A percentile compares a stretch with the other conserved stretches of the same genome.
Conservation (phyloP, 768 basidiomycete genomes). For the Kwoniella sp. region DNA sequence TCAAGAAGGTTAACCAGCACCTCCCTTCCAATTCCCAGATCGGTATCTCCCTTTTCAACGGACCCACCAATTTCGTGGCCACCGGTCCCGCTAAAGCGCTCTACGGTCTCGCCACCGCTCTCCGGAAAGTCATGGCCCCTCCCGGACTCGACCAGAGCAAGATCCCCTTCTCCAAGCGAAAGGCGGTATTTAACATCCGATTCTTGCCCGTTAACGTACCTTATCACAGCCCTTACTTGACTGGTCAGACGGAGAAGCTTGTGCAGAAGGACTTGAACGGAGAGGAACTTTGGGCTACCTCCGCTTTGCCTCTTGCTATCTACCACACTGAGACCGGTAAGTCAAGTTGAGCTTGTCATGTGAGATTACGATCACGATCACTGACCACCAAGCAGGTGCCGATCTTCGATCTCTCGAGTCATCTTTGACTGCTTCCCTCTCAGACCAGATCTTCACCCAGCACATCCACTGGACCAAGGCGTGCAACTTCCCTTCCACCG, state of each 20-base stretch:
- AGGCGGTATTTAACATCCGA: slow-evolving; percentile 85
- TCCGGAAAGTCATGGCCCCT: slow-evolving; percentile 87
- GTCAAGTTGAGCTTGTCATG: slow-evolving; percentile 46
- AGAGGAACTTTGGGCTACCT: slow-evolving; percentile 71
- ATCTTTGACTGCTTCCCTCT: slow-evolving; percentile 82
- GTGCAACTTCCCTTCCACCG: slow-evolving; percentile 82
- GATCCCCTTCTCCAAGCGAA: slow-evolving; percentile 86
- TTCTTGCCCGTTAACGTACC: slow-evolving; percentile 96
- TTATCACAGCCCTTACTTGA: slow-evolving; percentile 88
- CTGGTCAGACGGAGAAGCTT: slow-evolving; percentile 72
- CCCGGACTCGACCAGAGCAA: slow-evolving; percentile 90
- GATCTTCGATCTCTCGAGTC: slow-evolving; percentile 73
- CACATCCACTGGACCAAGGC: slow-evolving; percentile 93
- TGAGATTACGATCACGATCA: slow-evolving; percentile 4
- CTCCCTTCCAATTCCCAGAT: slow-evolving; percentile 77
- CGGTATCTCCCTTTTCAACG: slow-evolving; percentile 87
- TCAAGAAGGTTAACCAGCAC: slow-evolving; percentile 83
- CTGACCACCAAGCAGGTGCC: slow-evolving; percentile 63
- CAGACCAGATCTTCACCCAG: slow-evolving; percentile 87
- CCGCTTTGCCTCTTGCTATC: slow-evolving; percentile 76
- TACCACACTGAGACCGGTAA: slow-evolving; percentile 90
- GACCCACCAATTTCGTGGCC: slow-evolving; percentile 84
- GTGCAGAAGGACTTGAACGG: slow-evolving; percentile 72
- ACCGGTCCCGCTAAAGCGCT: slow-evolving; percentile 88
- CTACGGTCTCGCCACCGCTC: slow-evolving; percentile 88